Percentiles rank a stretch among this genome's conserved stretches.
Conservation (phyloP, 257 asterid species). For the Prunella vulgaris region DNA sequence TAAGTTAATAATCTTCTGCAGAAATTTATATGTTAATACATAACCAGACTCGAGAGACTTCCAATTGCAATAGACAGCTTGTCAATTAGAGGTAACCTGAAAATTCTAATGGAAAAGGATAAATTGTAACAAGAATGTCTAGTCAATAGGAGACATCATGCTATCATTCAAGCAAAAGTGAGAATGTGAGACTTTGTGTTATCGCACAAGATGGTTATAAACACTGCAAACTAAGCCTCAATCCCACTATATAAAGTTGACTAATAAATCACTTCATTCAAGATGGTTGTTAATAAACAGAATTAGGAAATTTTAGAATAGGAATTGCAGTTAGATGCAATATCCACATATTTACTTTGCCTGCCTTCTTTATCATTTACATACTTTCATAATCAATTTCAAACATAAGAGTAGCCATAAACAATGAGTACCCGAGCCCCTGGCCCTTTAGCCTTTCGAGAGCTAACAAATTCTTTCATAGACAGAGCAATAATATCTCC, state of each 20-base stretch:
- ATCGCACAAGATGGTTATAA: not conserved
- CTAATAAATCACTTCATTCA: not conserved
- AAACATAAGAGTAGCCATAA: not conserved
- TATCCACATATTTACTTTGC: not conserved
- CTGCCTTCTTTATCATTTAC: not conserved
- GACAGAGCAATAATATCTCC: not conserved
- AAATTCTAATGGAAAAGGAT: not conserved
- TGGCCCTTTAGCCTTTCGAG: not conserved
- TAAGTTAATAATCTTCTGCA: not conserved
- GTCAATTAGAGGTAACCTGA: not conserved
- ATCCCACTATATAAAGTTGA: not conserved
- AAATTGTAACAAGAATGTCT: not conserved
- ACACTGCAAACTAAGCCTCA: not conserved
- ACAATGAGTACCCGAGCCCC: not conserved
- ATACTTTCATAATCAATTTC: not conserved
- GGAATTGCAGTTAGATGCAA: not conserved
- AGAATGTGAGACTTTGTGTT: not conserved
- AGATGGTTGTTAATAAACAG: not conserved
- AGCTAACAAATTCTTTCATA: not conserved
- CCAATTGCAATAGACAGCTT: not conserved
- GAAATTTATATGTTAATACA: not conserved
- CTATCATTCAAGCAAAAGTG: not conserved
- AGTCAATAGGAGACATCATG: not conserved
- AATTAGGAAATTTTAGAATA: not conserved
- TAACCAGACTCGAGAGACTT: not conserved